phyloP scores from a whole-genome alignment of 1,284 basidiomycete genomes.

The Ceratobasidium sp. region DNA sequence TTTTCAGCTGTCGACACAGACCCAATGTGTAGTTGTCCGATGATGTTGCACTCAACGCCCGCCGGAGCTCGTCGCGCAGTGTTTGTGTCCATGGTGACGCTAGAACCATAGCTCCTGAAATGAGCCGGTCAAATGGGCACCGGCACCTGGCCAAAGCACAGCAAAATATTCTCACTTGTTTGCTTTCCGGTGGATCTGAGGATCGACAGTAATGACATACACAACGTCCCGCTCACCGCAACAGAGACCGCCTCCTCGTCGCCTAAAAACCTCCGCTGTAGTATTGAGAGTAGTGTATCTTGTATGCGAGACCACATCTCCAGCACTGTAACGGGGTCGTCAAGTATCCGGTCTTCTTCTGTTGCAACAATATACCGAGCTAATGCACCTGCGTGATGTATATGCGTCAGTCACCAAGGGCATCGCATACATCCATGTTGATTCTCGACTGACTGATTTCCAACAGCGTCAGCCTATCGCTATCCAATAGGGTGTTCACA shows the following conservation, averaged over 20 bases:
- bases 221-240: conserved; percentile 21
- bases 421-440: not conserved
- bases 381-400: conserved; percentile 23
- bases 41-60: not conserved
- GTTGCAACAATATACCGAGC: conserved; percentile 26
- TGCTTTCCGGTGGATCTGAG: conserved; percentile 7
- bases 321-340: conserved; percentile 26
- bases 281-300: conserved; percentile 4
- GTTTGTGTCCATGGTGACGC: conserved; percentile 37
- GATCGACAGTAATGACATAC: conserved; percentile 21
- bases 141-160: conserved; percentile 7
- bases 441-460: conserved; percentile 10
- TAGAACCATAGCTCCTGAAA: conserved; percentile 22
- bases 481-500: conserved; percentile 5
- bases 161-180: conserved; percentile 27
- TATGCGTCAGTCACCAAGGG: not conserved
- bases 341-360: conserved; percentile 32
- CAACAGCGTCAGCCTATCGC: not conserved
- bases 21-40: conserved; percentile 8
- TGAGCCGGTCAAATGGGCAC: conserved; percentile 4
- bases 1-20: conserved; percentile 19
- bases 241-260: conserved; percentile 14
- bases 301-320: conserved; percentile 12
- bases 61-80: conserved; percentile 20
- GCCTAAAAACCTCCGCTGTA: conserved; percentile 20